Evolutionary conservation across 2,329 filamentous ascomycete genomes (phyloP).

Genomic region (Phialophora tarda): DNA sequence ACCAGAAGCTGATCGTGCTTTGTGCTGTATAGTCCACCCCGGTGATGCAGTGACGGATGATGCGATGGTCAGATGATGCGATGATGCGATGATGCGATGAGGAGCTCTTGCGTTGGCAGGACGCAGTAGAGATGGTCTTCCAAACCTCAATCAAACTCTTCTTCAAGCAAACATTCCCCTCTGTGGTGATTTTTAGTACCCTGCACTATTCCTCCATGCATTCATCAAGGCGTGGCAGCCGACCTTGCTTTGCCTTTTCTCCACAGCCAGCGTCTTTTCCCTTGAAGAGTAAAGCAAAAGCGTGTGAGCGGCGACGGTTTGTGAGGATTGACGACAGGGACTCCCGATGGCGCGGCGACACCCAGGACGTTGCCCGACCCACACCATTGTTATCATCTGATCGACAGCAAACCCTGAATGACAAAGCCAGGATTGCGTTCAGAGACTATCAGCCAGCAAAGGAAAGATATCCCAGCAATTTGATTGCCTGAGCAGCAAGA

Average conservation of each 20-base stretch:
- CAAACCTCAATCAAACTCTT: not conserved
- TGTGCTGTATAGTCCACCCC: conserved; percentile 19
- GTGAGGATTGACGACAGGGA: not conserved
- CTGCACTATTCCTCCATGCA: not conserved
- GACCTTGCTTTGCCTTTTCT: not conserved
- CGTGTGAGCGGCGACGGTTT: not conserved
- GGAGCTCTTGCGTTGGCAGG: not conserved
- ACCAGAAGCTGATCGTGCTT: conserved; percentile 9
- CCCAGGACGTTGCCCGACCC: not conserved
- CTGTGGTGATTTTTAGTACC: not conserved
- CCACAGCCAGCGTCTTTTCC: not conserved
- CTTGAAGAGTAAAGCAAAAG: not conserved
- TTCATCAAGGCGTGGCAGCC: not conserved
- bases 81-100: conserved; percentile 6
- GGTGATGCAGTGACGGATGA: conserved; percentile 11
- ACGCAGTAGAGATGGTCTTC: not conserved
- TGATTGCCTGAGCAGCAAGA: not conserved
- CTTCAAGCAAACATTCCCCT: conserved; percentile 2
- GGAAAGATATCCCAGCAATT: not conserved
- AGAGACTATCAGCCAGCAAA: not conserved
- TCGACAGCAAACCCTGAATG: not conserved
- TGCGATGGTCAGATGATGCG: not conserved
- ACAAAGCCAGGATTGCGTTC: not conserved
- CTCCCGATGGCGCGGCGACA: not conserved
- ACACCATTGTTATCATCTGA: not conserved